Evolutionary conservation across 805 yeast species (phyloP), one percentile per base, ranked within the genome.

Genomic region (Starmerella tilneyi): DNA sequence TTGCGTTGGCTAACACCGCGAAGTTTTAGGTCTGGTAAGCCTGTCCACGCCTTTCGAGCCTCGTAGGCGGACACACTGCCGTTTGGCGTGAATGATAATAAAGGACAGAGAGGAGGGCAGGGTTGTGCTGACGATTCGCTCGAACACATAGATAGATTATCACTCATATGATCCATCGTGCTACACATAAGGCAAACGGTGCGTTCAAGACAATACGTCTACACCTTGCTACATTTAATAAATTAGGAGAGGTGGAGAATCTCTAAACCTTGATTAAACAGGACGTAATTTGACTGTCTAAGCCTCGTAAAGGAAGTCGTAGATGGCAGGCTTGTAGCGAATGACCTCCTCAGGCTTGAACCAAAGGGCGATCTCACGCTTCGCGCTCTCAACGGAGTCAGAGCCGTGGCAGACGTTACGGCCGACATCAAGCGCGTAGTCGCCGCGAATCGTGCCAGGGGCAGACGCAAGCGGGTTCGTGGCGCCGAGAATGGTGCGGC

Each of bases 391-490:
- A 63, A 92, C 98, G 55, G 97, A 86, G 78, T 92, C 99, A 59
- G 97, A 89, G 70, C 98, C 98, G 78, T 92, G 99, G 69, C 83
- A 76, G 64, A 92, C 95, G 79, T 92, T 92, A 81, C 99, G 86
- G 68, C 99, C 98, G 78, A 84, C 85, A 73, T 92, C 98, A 62
- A 92, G 73, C 68, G 96, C 98, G 61, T 72, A 92, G 75, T 92
- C 99, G 69, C 95, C 97, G 77, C 99, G 86, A 78, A 92, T 92
- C 72, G 99, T 92, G 71, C 99, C 99, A 70, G 97, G 97, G 58
- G 94, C 89, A 61, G 96, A 84, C 61, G 77, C 79, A 67, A 81
- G 76, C 67, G 99, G 98, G 84, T 92, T 89, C 71, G 98, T 92
- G 61, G 98, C 97, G 73, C 99, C 99, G 63, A 92, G 79, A 68